Evolutionary conservation across 2,329 filamentous ascomycete genomes (phyloP), one percentile per base, ranked within the genome.

Genomic region (Pseudogymnoascus verrucosus): DNA sequence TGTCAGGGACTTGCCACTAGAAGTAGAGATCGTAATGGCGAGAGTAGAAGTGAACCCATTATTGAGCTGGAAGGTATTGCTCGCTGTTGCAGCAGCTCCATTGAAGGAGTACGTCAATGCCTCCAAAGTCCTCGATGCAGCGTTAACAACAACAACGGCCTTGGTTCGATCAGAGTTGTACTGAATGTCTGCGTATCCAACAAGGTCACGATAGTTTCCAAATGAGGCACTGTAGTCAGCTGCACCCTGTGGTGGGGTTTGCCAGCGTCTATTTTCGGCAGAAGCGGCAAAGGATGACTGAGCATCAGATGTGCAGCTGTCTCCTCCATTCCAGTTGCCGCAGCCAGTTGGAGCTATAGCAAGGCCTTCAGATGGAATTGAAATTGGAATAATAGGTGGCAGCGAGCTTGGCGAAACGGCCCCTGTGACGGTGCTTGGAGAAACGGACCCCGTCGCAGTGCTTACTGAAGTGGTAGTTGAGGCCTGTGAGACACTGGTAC

Each of bases 141-240:
- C 70, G 34, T 73, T 72, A 26, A 73, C 68, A 39, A 39, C 37
- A 14, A 68, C 70, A 39, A 69, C 70, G 10, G 71, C 71, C 26
- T 64, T 62, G n/a, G 64, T 69, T 26, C 69, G 66, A 16, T 62
- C 70, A 21, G 69, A 62, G 61, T 69, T 71, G 65, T 73, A 73
- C 62, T 73, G 71, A 21, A 71, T 71, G 64, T 73, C 71, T 11
- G 70, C 69, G 61, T 73, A 73, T 36, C 71, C 71, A 34, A 73
- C 65, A 16, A 73, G 63, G 44, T 71, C 68, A 34, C 70, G 65
- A 40, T 71, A 66, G 51, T 67, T 65, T 57, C 71, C 69, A 60
- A 73, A 73, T 5, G 65, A 66, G 14, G 66, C 61, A 59, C 69
- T 63, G 60, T 72, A 71, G 26, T 65, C 64, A 8, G 62, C 28